Base-by-base conservation (phyloP, 768 basidiomycete genomes). In the Boletus rex-veris region DNA sequence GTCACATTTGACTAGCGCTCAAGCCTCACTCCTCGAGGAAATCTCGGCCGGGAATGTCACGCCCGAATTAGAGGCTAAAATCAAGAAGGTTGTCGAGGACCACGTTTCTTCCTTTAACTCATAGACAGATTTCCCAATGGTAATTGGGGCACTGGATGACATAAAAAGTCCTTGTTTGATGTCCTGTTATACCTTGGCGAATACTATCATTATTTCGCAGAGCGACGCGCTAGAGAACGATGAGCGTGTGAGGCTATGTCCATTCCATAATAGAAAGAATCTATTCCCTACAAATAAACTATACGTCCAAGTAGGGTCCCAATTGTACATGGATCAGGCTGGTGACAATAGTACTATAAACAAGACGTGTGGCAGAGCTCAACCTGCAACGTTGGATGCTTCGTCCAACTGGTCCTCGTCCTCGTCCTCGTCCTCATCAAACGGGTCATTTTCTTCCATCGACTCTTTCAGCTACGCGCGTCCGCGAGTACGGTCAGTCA, bases 61-160 rank as follows among this genome's bases (percentile, higher is more conserved):
- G 53, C 84, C 88, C 57, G 92, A 94, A 68, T 81, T 97, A 58
- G 96, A 98, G 79, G 82, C 77, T 42, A 84, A 92, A 82, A 96
- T 95, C 74, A 96, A 94, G 90, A 90, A 88, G 80, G 88, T 86
- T 63, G 90, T 93, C 21, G 90, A 92, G 76, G 88, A 91, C 64
- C 90, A 92, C 62, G 91, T 92, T 60, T 75, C 88, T 55, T 81
- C 87, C 45, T 92, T 92, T 78, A 80, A 83, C 57, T 83, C 81
- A 59, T 82, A 82, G 64, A 70, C 39, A 54, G 42, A 50, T 51
- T 62, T 54, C 30, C 52, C 30, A 45, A 55, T 54, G 54, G 43
- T 48, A 55, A 62, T 58, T 30, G 61, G 35, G 45, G 57, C 59
- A 56, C 53, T 33, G 30, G 37, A 48, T 58, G 58, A 58, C 54